Evolutionary conservation across 148 eudicot species (phyloP).

Genomic region (Cornus suecica): DNA sequence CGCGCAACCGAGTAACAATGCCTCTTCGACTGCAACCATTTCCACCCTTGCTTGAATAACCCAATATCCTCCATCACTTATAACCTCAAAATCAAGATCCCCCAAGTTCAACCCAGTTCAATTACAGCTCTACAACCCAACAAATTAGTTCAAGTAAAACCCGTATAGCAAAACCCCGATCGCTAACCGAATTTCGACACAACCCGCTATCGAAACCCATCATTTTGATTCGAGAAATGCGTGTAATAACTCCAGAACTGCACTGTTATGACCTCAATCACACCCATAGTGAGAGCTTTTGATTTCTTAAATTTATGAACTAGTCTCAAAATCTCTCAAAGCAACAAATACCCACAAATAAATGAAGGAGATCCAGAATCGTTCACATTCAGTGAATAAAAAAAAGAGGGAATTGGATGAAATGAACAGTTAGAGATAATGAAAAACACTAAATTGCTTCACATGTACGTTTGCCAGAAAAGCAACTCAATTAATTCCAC

Average conservation of each 20-base stretch:
- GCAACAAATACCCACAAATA: slow-evolving; percentile 4
- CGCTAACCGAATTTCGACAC: neutral
- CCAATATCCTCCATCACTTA: slow-evolving; percentile 80
- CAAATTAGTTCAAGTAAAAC: neutral
- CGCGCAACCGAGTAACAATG: slow-evolving; percentile 45
- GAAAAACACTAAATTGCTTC: slow-evolving; percentile 38
- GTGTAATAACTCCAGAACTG: slow-evolving; percentile 7
- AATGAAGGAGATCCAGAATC: slow-evolving; percentile 24
- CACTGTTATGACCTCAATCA: neutral
- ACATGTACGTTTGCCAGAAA: slow-evolving; percentile 48
- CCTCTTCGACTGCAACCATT: slow-evolving; percentile 76
- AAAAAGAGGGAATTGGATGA: slow-evolving; percentile 17
- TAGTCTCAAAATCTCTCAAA: neutral
- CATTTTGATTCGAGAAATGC: neutral
- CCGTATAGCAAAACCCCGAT: slow-evolving; percentile 10
- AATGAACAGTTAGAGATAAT: slow-evolving; percentile 13
- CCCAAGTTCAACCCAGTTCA: neutral
- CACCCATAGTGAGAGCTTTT: neutral
- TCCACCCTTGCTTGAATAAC: slow-evolving; percentile 78
- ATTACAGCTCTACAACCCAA: neutral
- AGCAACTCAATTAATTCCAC: slow-evolving; percentile 16
- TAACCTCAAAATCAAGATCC: slow-evolving; percentile 5
- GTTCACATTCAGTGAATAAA: slow-evolving; percentile 15
- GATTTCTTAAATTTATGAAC: neutral
- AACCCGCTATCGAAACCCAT: slow-evolving; percentile 21